Evolutionary conservation across 2,329 filamentous ascomycete species (phyloP), one percentile per base, ranked within the genome.

Genomic region (Fusarium nurragi): DNA sequence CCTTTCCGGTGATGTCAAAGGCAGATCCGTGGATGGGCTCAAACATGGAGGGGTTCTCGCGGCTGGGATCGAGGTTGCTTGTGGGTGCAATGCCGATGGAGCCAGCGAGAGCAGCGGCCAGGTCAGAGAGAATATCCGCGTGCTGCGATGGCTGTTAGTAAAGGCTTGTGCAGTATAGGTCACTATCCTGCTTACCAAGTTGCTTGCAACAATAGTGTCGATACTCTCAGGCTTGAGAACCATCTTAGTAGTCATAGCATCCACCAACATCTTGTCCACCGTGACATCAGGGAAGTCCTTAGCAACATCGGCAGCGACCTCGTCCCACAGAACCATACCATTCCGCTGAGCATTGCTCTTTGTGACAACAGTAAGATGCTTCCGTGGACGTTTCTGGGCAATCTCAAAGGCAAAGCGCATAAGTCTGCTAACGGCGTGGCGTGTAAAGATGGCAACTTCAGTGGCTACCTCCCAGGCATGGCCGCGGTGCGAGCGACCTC

Each of bases 41-140:
- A 61, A 88, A 88, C 83, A 88, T 86, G 50, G 80, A 83, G 65
- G 86, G 66, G 75, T 86, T 72, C 74, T 84, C 25, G 72, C 84
- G 73, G 1, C 77, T 79, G 2, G 89, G 88, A 65, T 91, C 88
- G 2, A 91, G 79, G 67, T 90, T 91, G 45, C 83, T 86, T 0
- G 88, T 90, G 4, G 89, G 88, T 5, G 89, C 89, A 56, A 92
- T 91, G 10, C 90, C 89, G 60, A 92, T 91, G 3, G 85, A 88
- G 0, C 89, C 89, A 4, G 89, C 89, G 8, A 91, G 78, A 1
- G 88, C 88, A 14, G 90, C 89, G 7, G 89, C 90, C 19, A 92
- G 79, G 69, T 92, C 89, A 1, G 88, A 90, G 6, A 92, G 82
- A 46, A 91, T 90, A 62, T 91, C 88, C 7, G 87, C 88, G 60